Evolutionary conservation across 805 yeast species (phyloP).

Genomic region (Cephaloascus fragrans): DNA sequence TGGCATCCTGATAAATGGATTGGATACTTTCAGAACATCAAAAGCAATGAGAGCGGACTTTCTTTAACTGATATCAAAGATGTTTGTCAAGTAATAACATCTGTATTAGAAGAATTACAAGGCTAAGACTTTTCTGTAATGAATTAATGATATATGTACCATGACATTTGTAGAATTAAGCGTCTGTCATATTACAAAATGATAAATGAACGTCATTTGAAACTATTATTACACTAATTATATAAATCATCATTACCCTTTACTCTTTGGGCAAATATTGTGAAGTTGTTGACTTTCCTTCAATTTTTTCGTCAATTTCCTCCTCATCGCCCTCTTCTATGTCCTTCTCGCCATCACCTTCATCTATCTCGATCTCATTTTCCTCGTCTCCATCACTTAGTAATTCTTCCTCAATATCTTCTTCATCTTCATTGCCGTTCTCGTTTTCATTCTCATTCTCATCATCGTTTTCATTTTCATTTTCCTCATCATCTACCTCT

Average conservation of each 20-base stretch:
- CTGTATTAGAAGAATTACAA: background rate
- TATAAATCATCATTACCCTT: too few relatives aligned
- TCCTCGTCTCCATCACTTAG: conserved; percentile 28
- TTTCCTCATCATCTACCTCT: conserved; percentile 35
- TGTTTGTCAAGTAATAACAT: background rate
- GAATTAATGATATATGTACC: too few relatives aligned
- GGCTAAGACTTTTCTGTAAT: background rate
- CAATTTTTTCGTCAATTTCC: conserved; percentile 6
- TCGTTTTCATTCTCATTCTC: conserved; percentile 33
- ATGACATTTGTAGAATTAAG: conserved; percentile 2
- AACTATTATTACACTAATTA: too few relatives aligned
- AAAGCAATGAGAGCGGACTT: background rate
- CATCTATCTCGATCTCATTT: conserved; percentile 18
- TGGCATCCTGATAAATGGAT: conserved; percentile 1
- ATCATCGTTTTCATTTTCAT: conserved; percentile 36
- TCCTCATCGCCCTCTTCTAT: conserved; percentile 9
- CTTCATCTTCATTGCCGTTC: conserved; percentile 29
- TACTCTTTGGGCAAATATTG: too few relatives aligned
- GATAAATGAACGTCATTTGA: too few relatives aligned
- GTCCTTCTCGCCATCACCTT: conserved; percentile 11
- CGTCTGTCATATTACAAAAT: too few relatives aligned
- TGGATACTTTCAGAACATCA: background rate
- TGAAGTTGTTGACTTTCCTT: too few relatives aligned
- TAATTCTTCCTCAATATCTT: conserved; percentile 20
- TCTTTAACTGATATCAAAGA: background rate